These are phyloP conservation scores for Hordeum marinum DNA, from an alignment of 176 grass and related monocot genomes.

Conservation along the genomic window DNA sequence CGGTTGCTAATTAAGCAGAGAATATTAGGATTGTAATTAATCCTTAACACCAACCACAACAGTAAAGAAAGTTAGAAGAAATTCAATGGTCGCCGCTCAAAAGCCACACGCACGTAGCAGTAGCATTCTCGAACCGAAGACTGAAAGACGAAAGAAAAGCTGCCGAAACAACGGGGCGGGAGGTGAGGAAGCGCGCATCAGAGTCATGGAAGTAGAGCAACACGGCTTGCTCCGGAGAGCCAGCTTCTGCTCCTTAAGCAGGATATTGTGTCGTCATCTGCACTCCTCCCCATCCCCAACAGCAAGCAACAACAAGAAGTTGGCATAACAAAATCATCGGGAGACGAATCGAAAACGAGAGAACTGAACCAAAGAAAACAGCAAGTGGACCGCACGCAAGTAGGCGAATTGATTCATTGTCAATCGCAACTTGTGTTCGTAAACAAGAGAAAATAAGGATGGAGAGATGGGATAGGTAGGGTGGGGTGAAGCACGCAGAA, in stretches of 20 bases:
- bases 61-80: no score
- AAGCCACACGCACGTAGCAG: background rate
- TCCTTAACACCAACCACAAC: no score
- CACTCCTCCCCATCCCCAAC: background rate
- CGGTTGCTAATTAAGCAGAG: no score
- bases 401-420: background rate
- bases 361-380: background rate
- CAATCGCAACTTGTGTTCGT: background rate
- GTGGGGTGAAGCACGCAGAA: no score
- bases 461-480: background rate
- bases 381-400: background rate
- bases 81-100: no score
- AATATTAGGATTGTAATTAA: no score
- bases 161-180: background rate
- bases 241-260: conserved; percentile 35
- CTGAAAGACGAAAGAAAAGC: background rate
- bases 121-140: background rate
- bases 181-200: conserved; percentile 27
- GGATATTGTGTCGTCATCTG: conserved; percentile 41
- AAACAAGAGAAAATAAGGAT: background rate
- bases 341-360: background rate
- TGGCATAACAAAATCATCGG: background rate
- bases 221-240: conserved; percentile 10
- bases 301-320: background rate
- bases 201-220: conserved; percentile 71